Evolutionary conservation across 495 filamentous ascomycete species (phyloP).

Genomic region (Hypoxylon fragiforme): DNA sequence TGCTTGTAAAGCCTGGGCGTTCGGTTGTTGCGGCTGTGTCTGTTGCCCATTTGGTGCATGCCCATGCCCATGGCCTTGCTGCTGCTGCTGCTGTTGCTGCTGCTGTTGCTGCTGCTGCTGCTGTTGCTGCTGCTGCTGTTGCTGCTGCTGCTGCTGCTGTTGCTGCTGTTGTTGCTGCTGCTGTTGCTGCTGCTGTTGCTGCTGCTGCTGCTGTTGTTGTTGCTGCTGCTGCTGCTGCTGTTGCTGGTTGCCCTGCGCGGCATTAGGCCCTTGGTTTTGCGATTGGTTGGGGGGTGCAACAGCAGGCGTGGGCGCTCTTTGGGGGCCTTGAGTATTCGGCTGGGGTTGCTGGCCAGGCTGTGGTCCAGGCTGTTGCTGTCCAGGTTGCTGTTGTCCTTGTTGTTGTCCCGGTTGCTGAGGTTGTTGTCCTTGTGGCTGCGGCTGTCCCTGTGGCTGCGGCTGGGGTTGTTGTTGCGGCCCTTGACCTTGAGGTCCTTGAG

Average conservation of each 20-base stretch:
- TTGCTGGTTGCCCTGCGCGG: slow-evolving; percentile 47
- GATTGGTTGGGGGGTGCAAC: slow-evolving; percentile 37
- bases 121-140: slow-evolving; percentile 58
- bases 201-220: slow-evolving; percentile 57
- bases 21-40: slow-evolving; percentile 38
- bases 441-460: slow-evolving; percentile 39
- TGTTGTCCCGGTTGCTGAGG: slow-evolving; percentile 31
- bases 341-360: slow-evolving; percentile 29
- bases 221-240: slow-evolving; percentile 58
- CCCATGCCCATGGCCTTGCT: slow-evolving; percentile 52
- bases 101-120: slow-evolving; percentile 58
- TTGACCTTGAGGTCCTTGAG: slow-evolving; percentile 37
- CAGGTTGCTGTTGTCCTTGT: slow-evolving; percentile 39
- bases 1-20: slow-evolving; percentile 38
- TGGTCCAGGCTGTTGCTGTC: slow-evolving; percentile 36
- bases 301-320: slow-evolving; percentile 37
- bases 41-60: slow-evolving; percentile 45
- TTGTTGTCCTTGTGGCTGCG: slow-evolving; percentile 35
- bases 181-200: slow-evolving; percentile 58
- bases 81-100: slow-evolving; percentile 55
- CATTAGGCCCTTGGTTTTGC: slow-evolving; percentile 33
- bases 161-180: slow-evolving; percentile 57
- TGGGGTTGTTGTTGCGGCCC: slow-evolving; percentile 39
- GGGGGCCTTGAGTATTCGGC: slow-evolving; percentile 30
- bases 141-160: slow-evolving; percentile 57